Percentiles rank a stretch among this genome's conserved stretches.
Conservation (phyloP, 2,329 filamentous ascomycete species). For the Fusarium sublunatum region DNA sequence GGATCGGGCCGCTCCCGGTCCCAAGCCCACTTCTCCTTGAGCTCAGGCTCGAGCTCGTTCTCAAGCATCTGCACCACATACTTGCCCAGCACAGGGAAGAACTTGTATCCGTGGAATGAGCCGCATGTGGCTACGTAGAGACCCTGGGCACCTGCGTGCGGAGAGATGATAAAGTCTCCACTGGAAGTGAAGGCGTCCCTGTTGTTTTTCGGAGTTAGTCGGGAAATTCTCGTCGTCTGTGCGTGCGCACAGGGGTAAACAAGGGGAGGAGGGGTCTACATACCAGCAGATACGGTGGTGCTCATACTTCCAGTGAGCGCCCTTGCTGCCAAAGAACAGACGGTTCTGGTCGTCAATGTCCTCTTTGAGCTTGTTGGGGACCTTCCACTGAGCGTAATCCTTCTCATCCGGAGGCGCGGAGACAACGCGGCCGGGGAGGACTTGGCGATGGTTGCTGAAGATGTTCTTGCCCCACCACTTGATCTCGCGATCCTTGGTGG, state of each 20-base stretch:
- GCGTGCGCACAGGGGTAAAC: not conserved
- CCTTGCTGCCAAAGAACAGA: slow-evolving; percentile 69
- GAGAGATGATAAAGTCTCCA: slow-evolving; percentile 71
- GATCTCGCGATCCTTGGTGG: slow-evolving; percentile 60
- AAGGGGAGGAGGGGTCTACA: slow-evolving; percentile 39
- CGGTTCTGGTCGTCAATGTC: slow-evolving; percentile 68
- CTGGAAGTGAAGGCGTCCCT: slow-evolving; percentile 75
- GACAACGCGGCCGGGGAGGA: slow-evolving; percentile 63
- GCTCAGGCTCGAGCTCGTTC: slow-evolving; percentile 55
- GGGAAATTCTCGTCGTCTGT: not conserved
- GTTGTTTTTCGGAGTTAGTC: slow-evolving; percentile 15
- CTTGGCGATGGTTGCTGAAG: slow-evolving; percentile 66
- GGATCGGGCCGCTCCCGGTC: slow-evolving; percentile 68
- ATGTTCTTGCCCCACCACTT: slow-evolving; percentile 73
- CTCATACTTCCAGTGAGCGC: slow-evolving; percentile 66
- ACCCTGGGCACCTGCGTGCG: slow-evolving; percentile 61
- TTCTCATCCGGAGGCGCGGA: slow-evolving; percentile 66
- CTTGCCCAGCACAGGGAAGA: slow-evolving; percentile 72
- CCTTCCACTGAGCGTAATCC: slow-evolving; percentile 73
- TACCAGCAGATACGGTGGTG: slow-evolving; percentile 76
- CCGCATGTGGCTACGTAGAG: slow-evolving; percentile 73
- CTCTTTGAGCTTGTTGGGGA: slow-evolving; percentile 64
- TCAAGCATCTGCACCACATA: slow-evolving; percentile 70
- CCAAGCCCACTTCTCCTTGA: slow-evolving; percentile 65
- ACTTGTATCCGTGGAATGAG: slow-evolving; percentile 76